These are phyloP conservation scores for Calvatia gigantea DNA, from an alignment of 768 basidiomycete species.

Conservation along the genomic window DNA sequence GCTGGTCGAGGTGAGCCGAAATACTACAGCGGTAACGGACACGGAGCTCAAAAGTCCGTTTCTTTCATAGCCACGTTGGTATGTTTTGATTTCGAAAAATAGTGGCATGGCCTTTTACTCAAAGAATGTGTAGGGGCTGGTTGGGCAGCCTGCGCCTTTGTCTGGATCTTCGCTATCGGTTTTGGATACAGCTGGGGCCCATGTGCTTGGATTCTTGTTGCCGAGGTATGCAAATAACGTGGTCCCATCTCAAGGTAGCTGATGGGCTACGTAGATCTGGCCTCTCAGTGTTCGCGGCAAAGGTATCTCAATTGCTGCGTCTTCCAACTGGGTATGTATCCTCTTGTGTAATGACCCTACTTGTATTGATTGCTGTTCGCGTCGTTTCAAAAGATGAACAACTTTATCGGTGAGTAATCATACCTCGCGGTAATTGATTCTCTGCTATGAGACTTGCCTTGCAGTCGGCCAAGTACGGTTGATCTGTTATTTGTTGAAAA, in stretches of 20 bases:
- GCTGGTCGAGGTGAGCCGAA: constrained; percentile 45
- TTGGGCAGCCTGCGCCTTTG: constrained; percentile 65
- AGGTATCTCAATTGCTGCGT: constrained; percentile 71
- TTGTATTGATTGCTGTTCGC: neutral
- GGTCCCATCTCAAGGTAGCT: neutral
- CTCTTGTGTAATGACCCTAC: neutral
- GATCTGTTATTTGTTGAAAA: neutral
- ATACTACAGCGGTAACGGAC: neutral
- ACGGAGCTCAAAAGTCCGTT: constrained; percentile 6
- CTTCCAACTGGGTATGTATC: constrained; percentile 63
- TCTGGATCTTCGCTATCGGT: constrained; percentile 74
- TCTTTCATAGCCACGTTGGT: constrained; percentile 29
- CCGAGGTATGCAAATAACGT: constrained; percentile 38
- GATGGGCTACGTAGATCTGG: constrained; percentile 42
- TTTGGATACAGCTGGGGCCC: constrained; percentile 83
- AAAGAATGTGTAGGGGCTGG: constrained; percentile 49
- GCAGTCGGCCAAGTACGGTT: constrained; percentile 44
- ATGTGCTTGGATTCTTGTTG: constrained; percentile 73
- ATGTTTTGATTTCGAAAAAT: constrained; percentile 15
- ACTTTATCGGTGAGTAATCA: constrained; percentile 55
- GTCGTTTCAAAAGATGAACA: constrained; percentile 68
- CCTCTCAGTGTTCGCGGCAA: constrained; percentile 71
- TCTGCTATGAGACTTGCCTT: constrained; percentile 1
- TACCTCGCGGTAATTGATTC: neutral
- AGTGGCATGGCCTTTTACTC: neutral